A percentile compares a stretch with the other conserved stretches of the same genome.
These are phyloP conservation scores for Kurtzmaniella natalensis DNA, from an alignment of 1,139 yeast genomes.

Conservation along the genomic window DNA sequence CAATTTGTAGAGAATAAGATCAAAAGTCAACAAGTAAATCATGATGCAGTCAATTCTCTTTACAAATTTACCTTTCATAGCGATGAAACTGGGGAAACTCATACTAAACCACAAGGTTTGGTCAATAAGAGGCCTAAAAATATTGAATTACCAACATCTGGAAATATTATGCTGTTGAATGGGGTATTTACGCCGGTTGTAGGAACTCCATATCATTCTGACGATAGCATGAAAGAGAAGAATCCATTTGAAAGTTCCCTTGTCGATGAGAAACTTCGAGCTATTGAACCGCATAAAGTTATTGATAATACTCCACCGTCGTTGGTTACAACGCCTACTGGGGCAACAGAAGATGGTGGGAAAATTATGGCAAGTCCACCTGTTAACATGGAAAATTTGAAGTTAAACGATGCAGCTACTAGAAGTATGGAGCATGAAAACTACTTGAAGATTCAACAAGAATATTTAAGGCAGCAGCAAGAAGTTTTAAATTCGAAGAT, in stretches of 20 bases:
- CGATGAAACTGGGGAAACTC: neutral
- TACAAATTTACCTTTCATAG: neutral
- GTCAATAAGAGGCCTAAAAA: neutral
- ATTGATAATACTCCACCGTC: conserved; percentile 10
- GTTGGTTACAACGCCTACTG: conserved; percentile 6
- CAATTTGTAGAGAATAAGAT: conserved; percentile 29
- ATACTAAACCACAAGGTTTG: conserved; percentile 1
- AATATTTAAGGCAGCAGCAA: conserved; percentile 36
- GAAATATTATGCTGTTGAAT: conserved; percentile 4
- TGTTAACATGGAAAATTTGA: neutral
- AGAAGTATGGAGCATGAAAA: conserved; percentile 25
- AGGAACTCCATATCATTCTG: conserved; percentile 25
- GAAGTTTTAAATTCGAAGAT: conserved; percentile 26
- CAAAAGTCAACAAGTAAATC: conserved; percentile 5
- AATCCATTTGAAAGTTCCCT: conserved; percentile 41
- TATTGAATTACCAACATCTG: conserved; percentile 1
- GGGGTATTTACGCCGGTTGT: conserved; percentile 40
- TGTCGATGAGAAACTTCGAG: neutral
- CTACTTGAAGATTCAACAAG: conserved; percentile 36
- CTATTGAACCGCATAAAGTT: too few relatives aligned
- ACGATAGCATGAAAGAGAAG: conserved; percentile 16
- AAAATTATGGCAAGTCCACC: conserved; percentile 8
- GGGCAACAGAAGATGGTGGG: conserved; percentile 9
- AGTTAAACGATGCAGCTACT: neutral
- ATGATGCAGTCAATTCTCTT: too few relatives aligned